Percentiles rank a stretch among this genome's conserved stretches.
phyloP scores from a whole-genome alignment of 1,139 yeast genomes.

The Saccharomyces hybrid region DNA sequence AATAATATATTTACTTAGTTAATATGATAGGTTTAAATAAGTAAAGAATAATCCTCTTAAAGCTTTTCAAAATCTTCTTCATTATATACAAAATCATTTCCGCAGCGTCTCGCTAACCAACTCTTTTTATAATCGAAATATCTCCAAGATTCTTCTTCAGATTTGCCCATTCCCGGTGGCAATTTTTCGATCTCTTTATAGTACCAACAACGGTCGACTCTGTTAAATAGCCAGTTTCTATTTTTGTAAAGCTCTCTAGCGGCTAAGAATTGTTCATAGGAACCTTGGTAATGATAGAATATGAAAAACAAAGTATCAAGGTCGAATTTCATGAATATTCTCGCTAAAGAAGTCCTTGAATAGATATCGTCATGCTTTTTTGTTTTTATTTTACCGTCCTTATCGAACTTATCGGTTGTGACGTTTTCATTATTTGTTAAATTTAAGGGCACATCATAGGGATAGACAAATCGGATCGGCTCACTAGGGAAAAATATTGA shows the following conservation, averaged over 20 bases:
- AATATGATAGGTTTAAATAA: background rate
- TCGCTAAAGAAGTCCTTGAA: constrained; percentile 30
- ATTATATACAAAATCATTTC: constrained; percentile 26
- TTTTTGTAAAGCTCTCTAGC: constrained; percentile 66
- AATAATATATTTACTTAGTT: background rate
- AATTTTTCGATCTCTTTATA: constrained; percentile 50
- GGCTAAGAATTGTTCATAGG: constrained; percentile 70
- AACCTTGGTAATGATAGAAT: constrained; percentile 69
- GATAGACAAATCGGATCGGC: constrained; percentile 40
- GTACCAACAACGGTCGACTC: constrained; percentile 77
- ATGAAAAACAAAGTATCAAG: constrained; percentile 86
- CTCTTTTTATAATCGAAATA: constrained; percentile 87
- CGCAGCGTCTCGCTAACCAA: constrained; percentile 71
- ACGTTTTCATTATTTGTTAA: constrained; percentile 8
- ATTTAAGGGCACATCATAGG: constrained; percentile 34
- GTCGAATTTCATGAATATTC: constrained; percentile 66
- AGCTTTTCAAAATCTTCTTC: constrained; percentile 56
- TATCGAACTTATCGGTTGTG: constrained; percentile 1
- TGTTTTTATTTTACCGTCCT: constrained; percentile 6
- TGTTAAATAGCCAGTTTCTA: constrained; percentile 87
- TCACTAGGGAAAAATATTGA: constrained; percentile 90
- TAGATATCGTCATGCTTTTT: constrained; percentile 24
- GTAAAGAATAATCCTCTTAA: background rate
- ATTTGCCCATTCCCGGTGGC: constrained; percentile 34
- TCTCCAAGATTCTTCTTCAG: constrained; percentile 57